Evolutionary conservation across 495 filamentous ascomycete species (phyloP).

Genomic region (Aeminium ludgeri): DNA sequence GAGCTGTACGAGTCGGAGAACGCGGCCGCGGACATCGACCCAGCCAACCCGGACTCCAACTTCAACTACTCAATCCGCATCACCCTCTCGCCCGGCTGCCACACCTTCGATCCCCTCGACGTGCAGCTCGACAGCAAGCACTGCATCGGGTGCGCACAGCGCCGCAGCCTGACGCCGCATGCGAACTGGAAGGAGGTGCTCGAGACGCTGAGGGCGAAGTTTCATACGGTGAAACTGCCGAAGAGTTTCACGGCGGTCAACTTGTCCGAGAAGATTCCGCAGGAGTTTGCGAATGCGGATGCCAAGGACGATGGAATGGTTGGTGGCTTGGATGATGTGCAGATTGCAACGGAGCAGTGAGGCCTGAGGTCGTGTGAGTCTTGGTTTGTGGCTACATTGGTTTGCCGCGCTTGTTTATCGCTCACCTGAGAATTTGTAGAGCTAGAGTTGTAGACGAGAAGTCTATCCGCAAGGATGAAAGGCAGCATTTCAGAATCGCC

Average conservation of each 20-base stretch:
- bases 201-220: constrained; percentile 83
- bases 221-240: constrained; percentile 86
- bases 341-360: too few relatives aligned
- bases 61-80: constrained; percentile 93
- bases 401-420: too few relatives aligned
- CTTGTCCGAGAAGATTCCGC: constrained; percentile 49
- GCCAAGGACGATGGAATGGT: neutral
- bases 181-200: constrained; percentile 89
- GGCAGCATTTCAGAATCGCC: constrained; percentile 17
- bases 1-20: constrained; percentile 92
- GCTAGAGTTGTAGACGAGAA: too few relatives aligned
- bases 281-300: constrained; percentile 6
- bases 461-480: too few relatives aligned
- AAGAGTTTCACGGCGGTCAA: constrained; percentile 88
- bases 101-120: constrained; percentile 87
- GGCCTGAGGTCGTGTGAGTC: too few relatives aligned
- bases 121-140: constrained; percentile 91
- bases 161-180: constrained; percentile 80
- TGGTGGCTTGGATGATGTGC: too few relatives aligned
- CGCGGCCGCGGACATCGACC: constrained; percentile 22
- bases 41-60: constrained; percentile 30
- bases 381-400: too few relatives aligned
- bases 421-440: too few relatives aligned
- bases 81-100: constrained; percentile 86
- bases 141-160: constrained; percentile 78